Evolutionary conservation across 2,329 filamentous ascomycete genomes (phyloP).

Genomic region (Aspergillus arachidicola): DNA sequence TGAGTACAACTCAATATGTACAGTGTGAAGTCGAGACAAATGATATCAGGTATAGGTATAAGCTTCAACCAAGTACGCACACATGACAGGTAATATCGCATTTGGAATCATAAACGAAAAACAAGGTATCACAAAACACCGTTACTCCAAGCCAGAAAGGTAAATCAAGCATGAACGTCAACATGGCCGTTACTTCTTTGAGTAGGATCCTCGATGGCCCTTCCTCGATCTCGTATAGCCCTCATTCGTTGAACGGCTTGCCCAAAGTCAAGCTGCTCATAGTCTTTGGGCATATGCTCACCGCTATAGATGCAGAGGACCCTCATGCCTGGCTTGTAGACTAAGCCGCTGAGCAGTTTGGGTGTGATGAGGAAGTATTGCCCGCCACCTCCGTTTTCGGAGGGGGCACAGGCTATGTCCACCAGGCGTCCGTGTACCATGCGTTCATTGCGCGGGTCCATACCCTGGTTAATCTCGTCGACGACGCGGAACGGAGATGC

Average conservation of each 20-base stretch:
- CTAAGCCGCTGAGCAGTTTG: constrained; percentile 82
- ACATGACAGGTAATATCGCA: not conserved
- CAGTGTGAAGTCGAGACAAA: not conserved
- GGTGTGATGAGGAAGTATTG: constrained; percentile 98
- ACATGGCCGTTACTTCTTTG: constrained; percentile 16
- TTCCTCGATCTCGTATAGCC: constrained; percentile 24
- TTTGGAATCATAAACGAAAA: not conserved
- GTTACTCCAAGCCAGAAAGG: not conserved
- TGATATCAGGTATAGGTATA: not conserved
- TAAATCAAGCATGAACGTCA: constrained; percentile 24
- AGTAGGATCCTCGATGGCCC: constrained; percentile 11
- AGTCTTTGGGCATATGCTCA: constrained; percentile 57
- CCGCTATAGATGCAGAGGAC: constrained; percentile 93
- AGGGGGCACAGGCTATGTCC: constrained; percentile 78
- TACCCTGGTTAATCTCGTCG: constrained; percentile 99
- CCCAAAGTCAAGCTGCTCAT: constrained; percentile 40
- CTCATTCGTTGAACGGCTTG: constrained; percentile 39
- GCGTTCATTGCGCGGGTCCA: constrained; percentile 97
- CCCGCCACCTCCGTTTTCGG: constrained; percentile 54
- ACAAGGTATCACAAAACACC: not conserved
- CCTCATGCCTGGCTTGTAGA: constrained; percentile 88
- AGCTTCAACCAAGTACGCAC: not conserved
- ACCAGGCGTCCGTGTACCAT: constrained; percentile 99
- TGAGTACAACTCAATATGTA: not conserved
- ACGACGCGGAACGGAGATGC: constrained; percentile 96